These are phyloP conservation scores for Iris macrosiphon DNA, from an alignment of 106 monocot genomes.

Conservation along the genomic window DNA sequence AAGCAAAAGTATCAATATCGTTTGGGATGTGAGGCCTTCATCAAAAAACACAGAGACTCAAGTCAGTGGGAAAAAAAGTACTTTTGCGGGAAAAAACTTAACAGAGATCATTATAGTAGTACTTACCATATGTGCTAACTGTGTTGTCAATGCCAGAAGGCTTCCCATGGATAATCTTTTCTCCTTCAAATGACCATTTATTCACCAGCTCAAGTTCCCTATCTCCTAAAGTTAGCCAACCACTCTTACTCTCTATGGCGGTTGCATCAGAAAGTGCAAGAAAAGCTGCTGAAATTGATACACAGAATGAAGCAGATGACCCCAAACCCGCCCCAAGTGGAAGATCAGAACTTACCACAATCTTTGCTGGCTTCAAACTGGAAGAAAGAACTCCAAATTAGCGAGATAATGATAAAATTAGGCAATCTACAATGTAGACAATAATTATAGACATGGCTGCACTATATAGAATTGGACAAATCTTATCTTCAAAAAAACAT, in stretches of 20 bases:
- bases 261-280: constrained; percentile 39
- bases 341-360: constrained; percentile 57
- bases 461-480: not conserved
- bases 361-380: constrained; percentile 59
- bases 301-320: constrained; percentile 90
- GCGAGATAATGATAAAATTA: too few species aligned
- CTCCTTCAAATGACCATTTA: constrained; percentile 93
- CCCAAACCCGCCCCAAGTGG: constrained; percentile 85
- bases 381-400: not conserved
- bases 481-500: not conserved
- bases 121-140: constrained; percentile 82
- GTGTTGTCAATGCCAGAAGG: constrained; percentile 97
- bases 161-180: constrained; percentile 91
- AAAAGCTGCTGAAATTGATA: constrained; percentile 58
- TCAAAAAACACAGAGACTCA: too few species aligned
- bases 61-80: too few species aligned
- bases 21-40: too few species aligned
- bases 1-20: too few species aligned
- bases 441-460: not conserved
- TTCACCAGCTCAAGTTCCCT: constrained; percentile 82
- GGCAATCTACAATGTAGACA: not conserved
- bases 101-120: not conserved
- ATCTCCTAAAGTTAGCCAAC: constrained; percentile 33
- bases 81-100: not conserved
- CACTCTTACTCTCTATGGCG: constrained; percentile 10